Evolutionary conservation across 2,329 filamentous ascomycete species (phyloP), one percentile per base, ranked within the genome.

Genomic region (Pyrenochaeta sp.): DNA sequence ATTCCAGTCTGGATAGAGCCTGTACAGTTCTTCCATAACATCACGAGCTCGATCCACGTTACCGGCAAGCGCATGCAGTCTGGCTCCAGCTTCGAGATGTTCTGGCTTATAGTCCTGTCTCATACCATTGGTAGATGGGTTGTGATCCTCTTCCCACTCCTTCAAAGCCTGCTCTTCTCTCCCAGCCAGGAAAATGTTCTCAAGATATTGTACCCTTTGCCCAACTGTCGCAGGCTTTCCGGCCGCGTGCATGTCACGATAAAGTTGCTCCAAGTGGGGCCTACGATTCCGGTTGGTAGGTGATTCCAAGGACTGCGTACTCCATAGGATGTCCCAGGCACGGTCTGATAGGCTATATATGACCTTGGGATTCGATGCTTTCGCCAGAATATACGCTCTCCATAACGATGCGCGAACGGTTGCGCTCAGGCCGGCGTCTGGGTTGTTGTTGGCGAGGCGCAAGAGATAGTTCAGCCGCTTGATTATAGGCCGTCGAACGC

Each of bases 71-170:
- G 85, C 86, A 71, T 86, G 83, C 82, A 92, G 89, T 54, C 85
- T 84, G 47, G 88, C 82, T 2, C 90, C 90, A 12, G 91, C 81
- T 66, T 88, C 85, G 81, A 91, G 72, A 85, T 75, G 71, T 52
- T 76, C 69, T 2, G 71, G 62, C 12, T 64, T 64, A 51, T 64
- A 63, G 36, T 62, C 61, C 78, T 65, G 74, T 64, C 61, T 51
- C 22, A 45, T 37, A n/a, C 50, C 48, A 1, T 49, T 44, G 1
- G 37, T 47, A 7, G 24, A 46, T 15, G 56, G 46, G 9, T 28
- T 51, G 44, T 69, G 59, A 15, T 71, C 65, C 5, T 64, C 36
- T 40, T 77, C 64, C 77, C 77, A 79, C 56, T 68, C 53, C 9
- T 62, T 44, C 22, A 78, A 44, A 15, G 77, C 77, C 36, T 68